A percentile compares a stretch with the other conserved stretches of the same genome.
These are phyloP conservation scores for Coffea eugenioides DNA, from an alignment of 257 asterid genomes.

Conservation along the genomic window DNA sequence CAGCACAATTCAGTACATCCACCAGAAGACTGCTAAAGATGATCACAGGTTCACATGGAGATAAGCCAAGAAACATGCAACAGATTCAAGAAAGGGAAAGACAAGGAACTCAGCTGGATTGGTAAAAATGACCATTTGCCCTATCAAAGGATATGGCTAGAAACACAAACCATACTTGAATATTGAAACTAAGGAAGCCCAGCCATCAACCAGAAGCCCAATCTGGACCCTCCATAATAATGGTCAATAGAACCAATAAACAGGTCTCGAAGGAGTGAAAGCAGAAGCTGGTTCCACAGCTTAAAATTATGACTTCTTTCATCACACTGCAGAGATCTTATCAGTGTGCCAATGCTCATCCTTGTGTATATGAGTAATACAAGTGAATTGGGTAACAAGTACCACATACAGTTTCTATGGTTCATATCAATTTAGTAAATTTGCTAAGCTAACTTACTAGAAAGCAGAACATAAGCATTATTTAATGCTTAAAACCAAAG, in stretches of 20 bases:
- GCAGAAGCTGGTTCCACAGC: background rate
- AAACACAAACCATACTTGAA: background rate
- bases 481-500: background rate
- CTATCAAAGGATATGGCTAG: too few species aligned
- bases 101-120: too few species aligned
- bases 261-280: background rate
- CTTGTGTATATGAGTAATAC: background rate
- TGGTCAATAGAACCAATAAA: background rate
- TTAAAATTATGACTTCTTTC: background rate
- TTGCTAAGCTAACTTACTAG: background rate
- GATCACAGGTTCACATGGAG: too few species aligned
- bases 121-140: too few species aligned
- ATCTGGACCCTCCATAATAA: background rate
- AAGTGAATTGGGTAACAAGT: background rate
- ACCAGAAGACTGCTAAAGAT: too few species aligned
- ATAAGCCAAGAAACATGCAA: too few species aligned
- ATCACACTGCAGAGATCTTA: background rate
- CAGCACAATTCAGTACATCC: too few species aligned
- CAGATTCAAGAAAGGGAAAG: too few species aligned
- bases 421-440: background rate
- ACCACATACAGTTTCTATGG: background rate
- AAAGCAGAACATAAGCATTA: background rate
- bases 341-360: background rate
- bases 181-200: background rate
- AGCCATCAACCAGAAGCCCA: background rate